phyloP scores from a whole-genome alignment of 371 early-diverging fungal species.

The Mortierella sp. region DNA sequence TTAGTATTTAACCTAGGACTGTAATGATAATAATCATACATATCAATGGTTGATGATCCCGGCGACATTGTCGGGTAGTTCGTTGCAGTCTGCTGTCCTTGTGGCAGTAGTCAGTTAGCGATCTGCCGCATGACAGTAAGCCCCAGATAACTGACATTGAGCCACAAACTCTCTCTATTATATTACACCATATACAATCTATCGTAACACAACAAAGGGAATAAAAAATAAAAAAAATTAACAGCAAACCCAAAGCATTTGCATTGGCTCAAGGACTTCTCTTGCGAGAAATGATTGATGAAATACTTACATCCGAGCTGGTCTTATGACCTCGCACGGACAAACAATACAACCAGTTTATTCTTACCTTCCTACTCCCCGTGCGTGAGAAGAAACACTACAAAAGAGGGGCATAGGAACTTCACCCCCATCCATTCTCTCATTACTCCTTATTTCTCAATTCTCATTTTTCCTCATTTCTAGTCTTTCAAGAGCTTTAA shows the following conservation, averaged over 20 bases:
- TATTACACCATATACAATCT: background rate
- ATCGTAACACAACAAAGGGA: background rate
- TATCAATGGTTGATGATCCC: constrained; percentile 58
- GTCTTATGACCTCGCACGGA: constrained; percentile 1
- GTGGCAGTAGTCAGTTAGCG: constrained; percentile 14
- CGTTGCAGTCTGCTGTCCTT: constrained; percentile 18
- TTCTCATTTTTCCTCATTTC: constrained; percentile 11
- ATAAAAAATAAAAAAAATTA: no score
- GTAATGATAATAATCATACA: constrained; percentile 60
- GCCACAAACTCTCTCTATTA: constrained; percentile 4
- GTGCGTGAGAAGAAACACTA: background rate
- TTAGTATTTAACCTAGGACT: constrained; percentile 59
- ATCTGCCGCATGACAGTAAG: constrained; percentile 39
- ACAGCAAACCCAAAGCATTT: no score
- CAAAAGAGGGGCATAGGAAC: background rate
- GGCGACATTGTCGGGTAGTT: constrained; percentile 40
- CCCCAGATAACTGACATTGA: constrained; percentile 58
- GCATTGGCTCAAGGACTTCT: no score
- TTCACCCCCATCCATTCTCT: background rate
- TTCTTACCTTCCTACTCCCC: background rate
- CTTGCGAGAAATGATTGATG: background rate
- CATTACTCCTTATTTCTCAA: background rate
- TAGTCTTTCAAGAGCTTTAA: background rate
- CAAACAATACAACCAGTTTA: background rate
- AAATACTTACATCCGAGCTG: background rate